Conservation (phyloP, 345 rosid genomes). For the Eutrema heterophyllum region DNA sequence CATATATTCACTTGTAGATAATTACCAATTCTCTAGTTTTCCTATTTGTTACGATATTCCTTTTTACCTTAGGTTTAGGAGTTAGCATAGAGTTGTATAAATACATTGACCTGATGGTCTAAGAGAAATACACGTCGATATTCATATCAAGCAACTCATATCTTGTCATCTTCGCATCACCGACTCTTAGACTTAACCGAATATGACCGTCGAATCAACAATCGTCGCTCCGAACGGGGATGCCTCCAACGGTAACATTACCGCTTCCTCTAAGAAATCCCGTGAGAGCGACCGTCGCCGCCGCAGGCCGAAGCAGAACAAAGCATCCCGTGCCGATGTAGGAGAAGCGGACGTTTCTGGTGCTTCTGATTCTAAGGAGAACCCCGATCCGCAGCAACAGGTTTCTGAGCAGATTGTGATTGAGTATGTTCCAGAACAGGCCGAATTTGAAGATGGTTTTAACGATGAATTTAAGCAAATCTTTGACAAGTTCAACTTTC, state of each 20-base stretch:
- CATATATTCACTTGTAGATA: too few relatives aligned
- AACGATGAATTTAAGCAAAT: conserved; percentile 72
- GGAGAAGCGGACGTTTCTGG: too few relatives aligned
- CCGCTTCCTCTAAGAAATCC: conserved; percentile 44
- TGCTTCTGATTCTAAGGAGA: too few relatives aligned
- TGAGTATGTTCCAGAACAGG: conserved; percentile 86
- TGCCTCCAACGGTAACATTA: conserved; percentile 29
- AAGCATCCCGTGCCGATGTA: too few relatives aligned
- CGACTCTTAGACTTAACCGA: neutral
- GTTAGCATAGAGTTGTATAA: too few relatives aligned
- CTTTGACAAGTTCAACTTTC: conserved; percentile 74
- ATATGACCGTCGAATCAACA: conserved; percentile 29
- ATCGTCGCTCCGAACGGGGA: conserved; percentile 48
- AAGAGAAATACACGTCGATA: too few relatives aligned
- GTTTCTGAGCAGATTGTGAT: conserved; percentile 53
- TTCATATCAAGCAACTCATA: too few relatives aligned
- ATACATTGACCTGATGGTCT: too few relatives aligned
- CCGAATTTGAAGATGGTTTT: conserved; percentile 76
- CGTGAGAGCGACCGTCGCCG: conserved; percentile 88
- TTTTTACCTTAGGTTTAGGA: too few relatives aligned
- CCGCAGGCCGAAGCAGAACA: conserved; percentile 68
- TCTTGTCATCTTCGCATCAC: neutral
- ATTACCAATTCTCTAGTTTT: too few relatives aligned
- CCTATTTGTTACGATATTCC: too few relatives aligned
- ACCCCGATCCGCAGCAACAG: conserved; percentile 50